Evolutionary conservation across 2,329 filamentous ascomycete genomes (phyloP).

Genomic region (Penicillium sp.): DNA sequence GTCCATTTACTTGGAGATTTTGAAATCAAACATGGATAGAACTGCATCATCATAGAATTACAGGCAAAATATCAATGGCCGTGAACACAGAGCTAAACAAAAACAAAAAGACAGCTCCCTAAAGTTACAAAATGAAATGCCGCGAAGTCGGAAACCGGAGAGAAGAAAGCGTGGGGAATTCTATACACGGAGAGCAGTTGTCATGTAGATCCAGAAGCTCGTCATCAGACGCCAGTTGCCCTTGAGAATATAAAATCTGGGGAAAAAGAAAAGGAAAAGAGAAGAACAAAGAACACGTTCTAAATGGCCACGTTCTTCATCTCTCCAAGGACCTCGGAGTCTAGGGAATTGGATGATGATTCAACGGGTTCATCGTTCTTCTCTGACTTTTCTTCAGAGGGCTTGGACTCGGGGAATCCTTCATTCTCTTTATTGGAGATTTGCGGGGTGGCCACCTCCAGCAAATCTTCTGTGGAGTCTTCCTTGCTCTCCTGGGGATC

Average conservation of each 20-base stretch:
- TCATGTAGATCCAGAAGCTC: slow-evolving; percentile 26
- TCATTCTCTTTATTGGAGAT: slow-evolving; percentile 38
- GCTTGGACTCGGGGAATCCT: slow-evolving; percentile 22
- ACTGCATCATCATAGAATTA: slow-evolving; percentile 39
- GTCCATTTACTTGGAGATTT: slow-evolving; percentile 8
- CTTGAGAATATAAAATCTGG: slow-evolving; percentile 14
- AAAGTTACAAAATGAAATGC: slow-evolving; percentile 29
- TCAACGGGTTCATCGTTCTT: slow-evolving; percentile 30
- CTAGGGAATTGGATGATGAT: slow-evolving; percentile 30
- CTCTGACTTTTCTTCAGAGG: slow-evolving; percentile 32
- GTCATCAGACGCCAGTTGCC: slow-evolving; percentile 24
- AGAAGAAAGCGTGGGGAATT: slow-evolving; percentile 24
- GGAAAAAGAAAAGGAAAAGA: slow-evolving; percentile 13
- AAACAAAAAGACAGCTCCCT: slow-evolving; percentile 21
- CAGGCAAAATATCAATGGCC: slow-evolving; percentile 28
- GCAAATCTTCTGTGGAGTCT: slow-evolving; percentile 37
- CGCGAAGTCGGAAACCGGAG: slow-evolving; percentile 23
- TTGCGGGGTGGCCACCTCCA: slow-evolving; percentile 42
- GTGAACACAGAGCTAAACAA: slow-evolving; percentile 20
- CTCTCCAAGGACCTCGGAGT: slow-evolving; percentile 44
- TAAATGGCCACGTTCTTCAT: slow-evolving; percentile 52
- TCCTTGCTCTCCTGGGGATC: slow-evolving; percentile 33
- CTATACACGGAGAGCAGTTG: slow-evolving; percentile 35
- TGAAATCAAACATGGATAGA: slow-evolving; percentile 7
- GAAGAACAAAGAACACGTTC: slow-evolving; percentile 4